phyloP scores from a whole-genome alignment of 1,284 basidiomycete species.

The Ustilago trichophora region DNA sequence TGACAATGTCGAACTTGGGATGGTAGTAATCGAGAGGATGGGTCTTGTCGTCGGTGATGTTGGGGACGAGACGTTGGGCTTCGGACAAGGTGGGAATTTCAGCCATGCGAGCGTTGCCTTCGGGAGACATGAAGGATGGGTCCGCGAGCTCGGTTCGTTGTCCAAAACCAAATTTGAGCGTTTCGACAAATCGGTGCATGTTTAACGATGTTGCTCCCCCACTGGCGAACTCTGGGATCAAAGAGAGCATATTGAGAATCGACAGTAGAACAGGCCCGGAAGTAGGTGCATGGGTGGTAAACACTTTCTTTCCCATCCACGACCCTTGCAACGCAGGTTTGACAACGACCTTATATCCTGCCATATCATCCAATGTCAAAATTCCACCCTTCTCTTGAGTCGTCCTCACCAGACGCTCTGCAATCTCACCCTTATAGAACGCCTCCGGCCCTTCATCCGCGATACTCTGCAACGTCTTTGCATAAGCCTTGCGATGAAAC shows the following conservation, averaged over 20 bases:
- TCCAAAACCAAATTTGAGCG: constrained; percentile 67
- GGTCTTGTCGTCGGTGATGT: constrained; percentile 62
- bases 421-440: constrained; percentile 75
- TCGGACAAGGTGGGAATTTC: constrained; percentile 48
- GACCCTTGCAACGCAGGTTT: constrained; percentile 78
- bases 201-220: constrained; percentile 43
- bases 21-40: constrained; percentile 66
- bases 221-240: constrained; percentile 37
- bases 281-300: constrained; percentile 74
- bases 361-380: constrained; percentile 77
- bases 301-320: constrained; percentile 82
- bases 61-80: constrained; percentile 53
- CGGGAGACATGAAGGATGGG: constrained; percentile 66
- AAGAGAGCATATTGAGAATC: constrained; percentile 59
- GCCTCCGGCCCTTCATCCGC: constrained; percentile 51
- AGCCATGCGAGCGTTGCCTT: constrained; percentile 7
- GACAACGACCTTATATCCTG: constrained; percentile 75
- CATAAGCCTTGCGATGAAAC: constrained; percentile 50
- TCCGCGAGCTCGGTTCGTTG: constrained; percentile 69
- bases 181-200: constrained; percentile 68
- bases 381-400: constrained; percentile 77
- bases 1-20: constrained; percentile 63
- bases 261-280: constrained; percentile 63
- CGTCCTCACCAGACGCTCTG: constrained; percentile 77
- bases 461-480: constrained; percentile 52